Evolutionary conservation across 371 early-diverging fungal genomes (phyloP).

Genomic region (Syncephalastrum racemosum): DNA sequence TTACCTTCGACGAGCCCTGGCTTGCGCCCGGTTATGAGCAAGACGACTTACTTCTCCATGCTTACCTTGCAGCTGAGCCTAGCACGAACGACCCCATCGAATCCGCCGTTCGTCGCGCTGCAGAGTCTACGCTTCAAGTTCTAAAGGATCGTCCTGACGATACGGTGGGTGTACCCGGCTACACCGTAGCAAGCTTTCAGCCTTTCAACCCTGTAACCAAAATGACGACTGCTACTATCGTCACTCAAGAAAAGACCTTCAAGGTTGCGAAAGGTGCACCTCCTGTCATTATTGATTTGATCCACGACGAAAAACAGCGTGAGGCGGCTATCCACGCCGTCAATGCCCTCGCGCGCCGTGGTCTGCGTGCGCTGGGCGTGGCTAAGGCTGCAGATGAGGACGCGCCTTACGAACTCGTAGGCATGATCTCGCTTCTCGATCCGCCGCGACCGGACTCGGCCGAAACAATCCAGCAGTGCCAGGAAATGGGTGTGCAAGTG

Average conservation of each 20-base stretch:
- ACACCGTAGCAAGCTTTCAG: slow-evolving; percentile 81
- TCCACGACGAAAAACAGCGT: slow-evolving; percentile 66
- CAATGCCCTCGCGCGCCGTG: slow-evolving; percentile 80
- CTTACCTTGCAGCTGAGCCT: slow-evolving; percentile 87
- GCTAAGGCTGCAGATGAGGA: slow-evolving; percentile 61
- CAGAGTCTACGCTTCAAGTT: slow-evolving; percentile 86
- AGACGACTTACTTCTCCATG: slow-evolving; percentile 83
- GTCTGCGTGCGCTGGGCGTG: slow-evolving; percentile 92
- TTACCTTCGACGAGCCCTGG: slow-evolving; percentile 89
- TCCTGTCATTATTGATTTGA: slow-evolving; percentile 83
- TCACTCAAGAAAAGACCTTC: slow-evolving; percentile 69
- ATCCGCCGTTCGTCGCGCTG: slow-evolving; percentile 85
- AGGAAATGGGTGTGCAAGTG: slow-evolving; percentile 71
- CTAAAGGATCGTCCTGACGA: slow-evolving; percentile 73
- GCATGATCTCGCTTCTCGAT: slow-evolving; percentile 83
- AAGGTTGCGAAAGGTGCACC: slow-evolving; percentile 94
- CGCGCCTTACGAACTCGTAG: slow-evolving; percentile 40
- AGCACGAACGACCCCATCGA: slow-evolving; percentile 95
- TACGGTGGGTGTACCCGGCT: slow-evolving; percentile 75
- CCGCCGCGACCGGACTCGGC: slow-evolving; percentile 70
- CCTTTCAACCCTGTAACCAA: slow-evolving; percentile 94
- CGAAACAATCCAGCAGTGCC: slow-evolving; percentile 11
- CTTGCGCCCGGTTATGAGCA: slow-evolving; percentile 69
- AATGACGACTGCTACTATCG: slow-evolving; percentile 87
- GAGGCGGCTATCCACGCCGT: slow-evolving; percentile 82